Percentiles rank a stretch among this genome's conserved stretches.
These are phyloP conservation scores for Fusarium metavorans DNA, from an alignment of 2,329 filamentous ascomycete genomes.

Conservation along the genomic window DNA sequence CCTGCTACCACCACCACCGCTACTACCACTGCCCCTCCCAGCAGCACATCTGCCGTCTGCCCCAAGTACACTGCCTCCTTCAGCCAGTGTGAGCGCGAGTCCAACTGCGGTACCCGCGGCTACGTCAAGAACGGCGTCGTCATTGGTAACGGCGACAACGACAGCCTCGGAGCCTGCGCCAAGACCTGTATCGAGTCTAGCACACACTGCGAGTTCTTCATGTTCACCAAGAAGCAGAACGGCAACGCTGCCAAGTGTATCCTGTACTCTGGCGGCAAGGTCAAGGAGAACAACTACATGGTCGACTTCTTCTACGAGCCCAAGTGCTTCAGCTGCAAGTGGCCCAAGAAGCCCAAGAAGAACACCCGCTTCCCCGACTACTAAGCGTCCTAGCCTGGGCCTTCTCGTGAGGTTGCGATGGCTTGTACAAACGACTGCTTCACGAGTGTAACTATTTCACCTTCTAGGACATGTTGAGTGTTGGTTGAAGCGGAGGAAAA, in stretches of 20 bases:
- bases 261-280: conserved; percentile 24
- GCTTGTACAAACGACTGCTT: not conserved
- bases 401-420: not conserved
- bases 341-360: conserved; percentile 2
- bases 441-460: conserved; percentile 12
- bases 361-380: not conserved
- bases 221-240: conserved; percentile 10
- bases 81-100: conserved; percentile 7
- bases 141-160: conserved; percentile 11
- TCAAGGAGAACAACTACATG: conserved; percentile 8
- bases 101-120: conserved; percentile 22
- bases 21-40: not conserved
- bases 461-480: conserved; percentile 18
- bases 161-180: conserved; percentile 31
- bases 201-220: conserved; percentile 24
- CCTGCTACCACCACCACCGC: not conserved
- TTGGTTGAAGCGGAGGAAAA: conserved; percentile 1
- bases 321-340: conserved; percentile 26
- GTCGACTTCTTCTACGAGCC: conserved; percentile 21
- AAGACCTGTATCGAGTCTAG: conserved; percentile 33
- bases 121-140: conserved; percentile 16
- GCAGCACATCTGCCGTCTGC: conserved; percentile 14
- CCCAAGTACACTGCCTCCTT: conserved; percentile 26
- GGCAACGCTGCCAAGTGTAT: conserved; percentile 20
- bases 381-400: not conserved